These are phyloP conservation scores for Scheffersomyces insectosa DNA, from an alignment of 1,139 yeast genomes.

Conservation along the genomic window DNA sequence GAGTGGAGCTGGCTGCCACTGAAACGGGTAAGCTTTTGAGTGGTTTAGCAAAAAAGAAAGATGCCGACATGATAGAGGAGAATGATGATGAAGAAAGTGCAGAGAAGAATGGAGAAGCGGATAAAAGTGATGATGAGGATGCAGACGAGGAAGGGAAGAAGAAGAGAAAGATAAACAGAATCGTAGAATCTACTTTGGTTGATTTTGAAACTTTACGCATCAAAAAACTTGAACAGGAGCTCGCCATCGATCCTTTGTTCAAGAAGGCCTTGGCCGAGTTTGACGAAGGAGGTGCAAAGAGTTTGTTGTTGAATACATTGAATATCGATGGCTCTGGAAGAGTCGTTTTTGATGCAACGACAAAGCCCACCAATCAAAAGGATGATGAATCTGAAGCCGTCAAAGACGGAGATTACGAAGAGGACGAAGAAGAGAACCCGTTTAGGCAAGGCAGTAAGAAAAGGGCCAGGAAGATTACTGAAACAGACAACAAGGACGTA, in stretches of 20 bases:
- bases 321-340: constrained; percentile 57
- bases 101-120: constrained; percentile 18
- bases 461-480: constrained; percentile 1
- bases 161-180: constrained; percentile 40
- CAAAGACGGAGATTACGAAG: constrained; percentile 13
- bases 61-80: constrained; percentile 12
- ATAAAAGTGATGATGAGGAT: constrained; percentile 12
- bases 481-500: constrained; percentile 14
- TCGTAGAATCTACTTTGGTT: constrained; percentile 46
- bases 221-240: constrained; percentile 73
- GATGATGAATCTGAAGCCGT: constrained; percentile 11
- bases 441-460: constrained; percentile 31
- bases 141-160: constrained; percentile 21
- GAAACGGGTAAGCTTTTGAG: constrained; percentile 86
- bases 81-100: constrained; percentile 30
- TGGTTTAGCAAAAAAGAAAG: constrained; percentile 49
- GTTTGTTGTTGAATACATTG: constrained; percentile 73
- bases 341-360: constrained; percentile 62
- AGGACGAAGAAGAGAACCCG: constrained; percentile 17
- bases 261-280: constrained; percentile 88
- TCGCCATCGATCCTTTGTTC: constrained; percentile 83
- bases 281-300: constrained; percentile 94
- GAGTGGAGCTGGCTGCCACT: constrained; percentile 89
- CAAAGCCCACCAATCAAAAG: constrained; percentile 22
- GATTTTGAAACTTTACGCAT: constrained; percentile 62